phyloP scores from a whole-genome alignment of 2,329 filamentous ascomycete genomes.

The Dactylonectria macrodidyma region DNA sequence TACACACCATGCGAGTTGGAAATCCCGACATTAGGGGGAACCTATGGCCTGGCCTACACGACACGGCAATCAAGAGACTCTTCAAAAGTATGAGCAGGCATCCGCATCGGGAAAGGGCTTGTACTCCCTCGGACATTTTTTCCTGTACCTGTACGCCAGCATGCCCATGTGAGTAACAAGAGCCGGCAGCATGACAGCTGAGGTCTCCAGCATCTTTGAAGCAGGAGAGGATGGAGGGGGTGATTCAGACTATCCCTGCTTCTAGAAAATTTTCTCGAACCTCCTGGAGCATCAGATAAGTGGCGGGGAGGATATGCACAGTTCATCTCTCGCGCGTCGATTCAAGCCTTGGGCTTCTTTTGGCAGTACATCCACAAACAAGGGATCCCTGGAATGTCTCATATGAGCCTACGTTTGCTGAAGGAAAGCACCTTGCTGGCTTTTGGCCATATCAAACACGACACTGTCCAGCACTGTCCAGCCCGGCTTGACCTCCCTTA shows the following conservation, averaged over 20 bases:
- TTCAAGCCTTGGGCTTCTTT: slow-evolving; percentile 16
- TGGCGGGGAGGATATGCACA: slow-evolving; percentile 39
- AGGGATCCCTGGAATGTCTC: slow-evolving; percentile 19
- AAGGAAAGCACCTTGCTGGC: slow-evolving; percentile 14
- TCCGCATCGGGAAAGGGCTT: slow-evolving; percentile 45
- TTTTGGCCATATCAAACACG: slow-evolving; percentile 31
- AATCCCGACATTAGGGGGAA: slow-evolving; percentile 23
- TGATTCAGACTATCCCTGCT: slow-evolving; percentile 26
- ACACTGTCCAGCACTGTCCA: slow-evolving; percentile 21
- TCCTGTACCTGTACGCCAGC: slow-evolving; percentile 57
- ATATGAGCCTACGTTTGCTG: slow-evolving; percentile 14
- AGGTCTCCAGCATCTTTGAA: slow-evolving; percentile 22
- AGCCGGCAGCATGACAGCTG: slow-evolving; percentile 44
- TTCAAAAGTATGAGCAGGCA: slow-evolving; percentile 33
- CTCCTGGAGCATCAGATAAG: slow-evolving; percentile 29
- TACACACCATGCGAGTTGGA: slow-evolving; percentile 28
- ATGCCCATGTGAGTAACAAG: slow-evolving; percentile 55
- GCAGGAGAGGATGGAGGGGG: slow-evolving; percentile 20
- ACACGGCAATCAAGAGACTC: slow-evolving; percentile 20
- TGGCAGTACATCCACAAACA: slow-evolving; percentile 26
- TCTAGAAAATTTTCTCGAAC: slow-evolving; percentile 40
- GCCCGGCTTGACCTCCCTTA: neutral
- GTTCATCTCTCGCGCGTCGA: slow-evolving; percentile 29
- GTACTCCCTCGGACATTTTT: slow-evolving; percentile 57
- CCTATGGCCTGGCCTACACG: slow-evolving; percentile 20